Conservation (phyloP, 441 rosid genomes). For the Mallotus repandus region DNA sequence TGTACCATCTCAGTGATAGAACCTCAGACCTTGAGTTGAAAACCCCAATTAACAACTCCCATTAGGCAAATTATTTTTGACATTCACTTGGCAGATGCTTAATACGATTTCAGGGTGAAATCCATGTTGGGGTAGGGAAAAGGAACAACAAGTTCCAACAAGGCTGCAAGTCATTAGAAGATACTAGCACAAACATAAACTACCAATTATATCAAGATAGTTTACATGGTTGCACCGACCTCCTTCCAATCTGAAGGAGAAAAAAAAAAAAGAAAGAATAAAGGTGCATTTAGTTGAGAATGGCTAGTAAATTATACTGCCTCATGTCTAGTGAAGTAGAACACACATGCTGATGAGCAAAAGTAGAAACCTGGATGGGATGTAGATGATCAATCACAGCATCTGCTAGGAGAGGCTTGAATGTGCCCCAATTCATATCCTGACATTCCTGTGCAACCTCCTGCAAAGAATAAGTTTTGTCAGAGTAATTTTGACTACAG, state of each 20-base stretch:
- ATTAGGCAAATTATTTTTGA: too few species aligned
- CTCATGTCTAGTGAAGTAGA: background rate
- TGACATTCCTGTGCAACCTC: conserved; percentile 76
- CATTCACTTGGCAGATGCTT: too few species aligned
- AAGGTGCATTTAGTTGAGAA: background rate
- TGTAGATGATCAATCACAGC: conserved; percentile 78
- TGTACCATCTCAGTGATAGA: too few species aligned
- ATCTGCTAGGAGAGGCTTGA: conserved; percentile 68
- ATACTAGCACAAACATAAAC: background rate
- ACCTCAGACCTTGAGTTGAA: too few species aligned
- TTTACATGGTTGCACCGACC: too few species aligned
- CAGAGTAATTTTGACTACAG: background rate
- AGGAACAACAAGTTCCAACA: too few species aligned
- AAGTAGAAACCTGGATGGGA: conserved; percentile 77
- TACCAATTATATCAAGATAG: too few species aligned
- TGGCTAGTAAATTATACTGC: background rate
- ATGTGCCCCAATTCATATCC: conserved; percentile 79
- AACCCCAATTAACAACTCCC: too few species aligned
- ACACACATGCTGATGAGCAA: background rate
- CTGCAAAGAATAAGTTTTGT: conserved; percentile 33
- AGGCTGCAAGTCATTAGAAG: background rate
- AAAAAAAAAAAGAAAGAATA: background rate
- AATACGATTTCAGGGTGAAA: too few species aligned
- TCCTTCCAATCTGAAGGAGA: too few species aligned
- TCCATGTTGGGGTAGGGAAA: too few species aligned